phyloP scores from a whole-genome alignment of 352 stramenopile genomes.

The Pythium monospermum region DNA sequence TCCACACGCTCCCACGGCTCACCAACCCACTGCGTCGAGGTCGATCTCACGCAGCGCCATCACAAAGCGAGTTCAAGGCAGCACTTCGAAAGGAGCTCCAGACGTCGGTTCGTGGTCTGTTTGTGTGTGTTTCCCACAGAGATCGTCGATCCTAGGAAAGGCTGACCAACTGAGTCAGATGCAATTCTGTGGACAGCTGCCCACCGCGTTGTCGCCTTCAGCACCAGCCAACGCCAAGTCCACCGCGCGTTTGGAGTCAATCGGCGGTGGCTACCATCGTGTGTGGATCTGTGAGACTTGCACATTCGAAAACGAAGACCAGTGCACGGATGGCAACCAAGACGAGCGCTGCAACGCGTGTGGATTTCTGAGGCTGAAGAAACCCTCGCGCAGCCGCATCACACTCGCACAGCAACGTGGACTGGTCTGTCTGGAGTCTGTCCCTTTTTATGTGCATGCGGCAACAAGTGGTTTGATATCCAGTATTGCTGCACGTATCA shows the following conservation, averaged over 20 bases:
- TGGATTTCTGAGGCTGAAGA: slow-evolving; percentile 21
- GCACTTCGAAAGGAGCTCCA: not conserved
- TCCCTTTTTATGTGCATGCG: too few species aligned
- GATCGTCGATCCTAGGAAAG: not conserved
- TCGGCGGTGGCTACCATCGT: slow-evolving; percentile 31
- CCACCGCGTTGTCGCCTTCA: not conserved
- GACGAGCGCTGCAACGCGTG: slow-evolving; percentile 48
- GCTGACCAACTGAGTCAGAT: not conserved
- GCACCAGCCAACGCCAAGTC: not conserved
- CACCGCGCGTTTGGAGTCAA: not conserved
- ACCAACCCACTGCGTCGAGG: not conserved
- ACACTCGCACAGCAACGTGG: slow-evolving; percentile 73
- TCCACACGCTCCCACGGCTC: slow-evolving; percentile 2
- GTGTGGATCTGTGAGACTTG: slow-evolving; percentile 80
- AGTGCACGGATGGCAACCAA: slow-evolving; percentile 7
- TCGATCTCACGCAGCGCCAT: not conserved
- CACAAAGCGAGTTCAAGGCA: not conserved
- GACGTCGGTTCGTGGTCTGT: not conserved
- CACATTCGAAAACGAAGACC: slow-evolving; percentile 69
- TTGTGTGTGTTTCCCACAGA: not conserved
- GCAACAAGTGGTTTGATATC: not conserved
- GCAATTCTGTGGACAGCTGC: not conserved
- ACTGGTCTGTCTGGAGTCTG: too few species aligned
- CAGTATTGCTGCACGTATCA: not conserved
- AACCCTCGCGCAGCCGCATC: slow-evolving; percentile 26